Evolutionary conservation across 2,329 filamentous ascomycete genomes (phyloP).

Genomic region (Colletotrichum navitas): DNA sequence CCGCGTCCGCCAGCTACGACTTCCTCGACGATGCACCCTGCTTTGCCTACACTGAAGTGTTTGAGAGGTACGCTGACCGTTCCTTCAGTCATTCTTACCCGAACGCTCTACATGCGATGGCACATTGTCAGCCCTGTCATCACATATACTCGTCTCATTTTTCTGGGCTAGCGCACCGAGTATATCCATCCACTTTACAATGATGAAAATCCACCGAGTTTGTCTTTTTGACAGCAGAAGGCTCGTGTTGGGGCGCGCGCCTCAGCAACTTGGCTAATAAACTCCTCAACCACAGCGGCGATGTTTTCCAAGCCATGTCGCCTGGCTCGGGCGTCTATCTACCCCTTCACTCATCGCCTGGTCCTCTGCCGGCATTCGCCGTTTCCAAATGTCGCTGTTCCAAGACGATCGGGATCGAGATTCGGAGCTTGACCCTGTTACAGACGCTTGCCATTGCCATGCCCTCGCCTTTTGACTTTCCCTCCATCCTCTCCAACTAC

Average conservation of each 20-base stretch:
- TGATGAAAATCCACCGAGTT: no score
- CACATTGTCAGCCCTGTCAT: no score
- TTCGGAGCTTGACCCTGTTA: constrained; percentile 55
- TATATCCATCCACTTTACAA: no score
- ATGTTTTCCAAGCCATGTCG: constrained; percentile 46
- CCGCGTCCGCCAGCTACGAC: background rate
- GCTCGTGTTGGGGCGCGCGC: background rate
- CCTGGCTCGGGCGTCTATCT: constrained; percentile 47
- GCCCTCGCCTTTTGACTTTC: constrained; percentile 43
- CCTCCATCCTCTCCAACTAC: constrained; percentile 46
- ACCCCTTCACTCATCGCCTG: constrained; percentile 42
- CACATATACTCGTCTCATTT: no score
- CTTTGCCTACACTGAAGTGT: constrained; percentile 39
- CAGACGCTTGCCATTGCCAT: constrained; percentile 57
- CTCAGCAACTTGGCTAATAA: constrained; percentile 10
- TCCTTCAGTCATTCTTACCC: background rate
- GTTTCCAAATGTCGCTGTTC: constrained; percentile 46
- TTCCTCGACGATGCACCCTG: constrained; percentile 32
- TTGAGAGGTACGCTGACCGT: constrained; percentile 45
- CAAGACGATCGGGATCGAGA: constrained; percentile 44
- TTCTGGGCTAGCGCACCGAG: no score
- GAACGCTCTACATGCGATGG: no score
- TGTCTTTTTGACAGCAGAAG: no score
- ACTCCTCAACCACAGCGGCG: constrained; percentile 42
- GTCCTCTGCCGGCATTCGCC: constrained; percentile 45